phyloP scores from a whole-genome alignment of 371 early-diverging fungal genomes.

The Haplosporangium sp. region DNA sequence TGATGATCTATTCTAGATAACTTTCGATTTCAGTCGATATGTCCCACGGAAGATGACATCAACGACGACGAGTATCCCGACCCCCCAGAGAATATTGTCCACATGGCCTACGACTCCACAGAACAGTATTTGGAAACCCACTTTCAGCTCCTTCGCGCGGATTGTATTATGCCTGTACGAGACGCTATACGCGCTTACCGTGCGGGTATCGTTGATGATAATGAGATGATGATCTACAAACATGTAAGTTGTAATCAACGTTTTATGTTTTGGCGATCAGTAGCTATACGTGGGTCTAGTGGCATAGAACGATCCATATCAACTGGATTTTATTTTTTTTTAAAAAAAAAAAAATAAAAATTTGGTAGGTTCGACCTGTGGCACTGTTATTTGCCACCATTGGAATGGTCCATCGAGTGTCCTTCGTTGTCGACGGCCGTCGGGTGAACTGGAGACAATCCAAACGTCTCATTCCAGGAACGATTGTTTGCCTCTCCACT shows the following conservation, averaged over 20 bases:
- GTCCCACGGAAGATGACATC: conserved; percentile 29
- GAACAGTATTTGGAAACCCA: conserved; percentile 74
- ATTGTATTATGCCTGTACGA: conserved; percentile 66
- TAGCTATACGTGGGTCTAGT: too few species aligned
- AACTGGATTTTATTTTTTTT: conserved; percentile 1
- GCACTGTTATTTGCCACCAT: conserved; percentile 63
- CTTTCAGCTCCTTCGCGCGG: conserved; percentile 73
- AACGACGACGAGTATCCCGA: conserved; percentile 37
- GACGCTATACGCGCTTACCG: conserved; percentile 62
- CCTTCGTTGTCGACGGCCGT: conserved; percentile 63
- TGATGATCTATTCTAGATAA: conserved; percentile 12
- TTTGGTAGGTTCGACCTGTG: conserved; percentile 62
- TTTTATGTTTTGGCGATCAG: neutral
- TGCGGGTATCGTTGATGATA: conserved; percentile 27
- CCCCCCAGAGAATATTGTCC: conserved; percentile 65
- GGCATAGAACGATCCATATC: neutral
- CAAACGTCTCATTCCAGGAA: conserved; percentile 68
- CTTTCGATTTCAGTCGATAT: conserved; percentile 30
- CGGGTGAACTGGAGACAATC: conserved; percentile 66
- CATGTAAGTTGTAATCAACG: conserved; percentile 29
- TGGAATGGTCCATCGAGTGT: conserved; percentile 64
- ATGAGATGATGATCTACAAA: conserved; percentile 38
- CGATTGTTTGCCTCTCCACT: conserved; percentile 64
- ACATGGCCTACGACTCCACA: conserved; percentile 60
- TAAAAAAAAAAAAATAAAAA: neutral